Conservation (phyloP, 208 protist species). For the Wallacemonas sp. region DNA sequence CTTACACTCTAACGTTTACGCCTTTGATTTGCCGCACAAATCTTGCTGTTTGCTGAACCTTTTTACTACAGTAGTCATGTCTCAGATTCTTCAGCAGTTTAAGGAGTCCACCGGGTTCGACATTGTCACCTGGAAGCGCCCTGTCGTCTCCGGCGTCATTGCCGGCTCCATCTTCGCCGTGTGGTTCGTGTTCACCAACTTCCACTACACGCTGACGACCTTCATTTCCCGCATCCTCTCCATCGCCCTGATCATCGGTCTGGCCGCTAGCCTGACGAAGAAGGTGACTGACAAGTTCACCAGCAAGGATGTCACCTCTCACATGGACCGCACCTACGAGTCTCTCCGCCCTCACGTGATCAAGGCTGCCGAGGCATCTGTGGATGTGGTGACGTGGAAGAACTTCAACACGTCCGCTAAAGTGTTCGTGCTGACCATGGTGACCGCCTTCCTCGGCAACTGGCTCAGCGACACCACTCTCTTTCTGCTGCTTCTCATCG, state of each 20-base stretch:
- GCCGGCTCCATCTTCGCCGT: constrained; percentile 33
- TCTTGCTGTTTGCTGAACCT: too few relatives aligned
- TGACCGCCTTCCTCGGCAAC: constrained; percentile 72
- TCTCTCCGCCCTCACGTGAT: constrained; percentile 39
- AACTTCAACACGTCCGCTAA: constrained; percentile 46
- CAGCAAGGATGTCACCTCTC: constrained; percentile 39
- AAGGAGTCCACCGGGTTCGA: constrained; percentile 46
- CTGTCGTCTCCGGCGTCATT: constrained; percentile 49
- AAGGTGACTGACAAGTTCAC: constrained; percentile 23
- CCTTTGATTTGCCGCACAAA: too few relatives aligned
- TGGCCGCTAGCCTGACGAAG: constrained; percentile 35
- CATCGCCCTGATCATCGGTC: constrained; percentile 40
- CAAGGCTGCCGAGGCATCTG: constrained; percentile 21
- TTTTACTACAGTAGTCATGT: constrained; percentile 14
- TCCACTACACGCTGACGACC: constrained; percentile 80
- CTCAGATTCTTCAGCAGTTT: constrained; percentile 37
- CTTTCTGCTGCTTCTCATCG: constrained; percentile 33
- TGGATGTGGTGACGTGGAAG: constrained; percentile 65
- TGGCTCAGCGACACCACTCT: constrained; percentile 62
- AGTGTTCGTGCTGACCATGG: constrained; percentile 43
- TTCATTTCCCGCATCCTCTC: constrained; percentile 55
- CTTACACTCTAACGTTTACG: too few relatives aligned
- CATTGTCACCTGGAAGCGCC: constrained; percentile 69
- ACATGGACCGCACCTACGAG: constrained; percentile 58
- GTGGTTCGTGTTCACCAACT: constrained; percentile 61